Evolutionary conservation across 768 basidiomycete genomes (phyloP), one percentile per base, ranked within the genome.

Genomic region (Porphyrellus cyaneotinctus): DNA sequence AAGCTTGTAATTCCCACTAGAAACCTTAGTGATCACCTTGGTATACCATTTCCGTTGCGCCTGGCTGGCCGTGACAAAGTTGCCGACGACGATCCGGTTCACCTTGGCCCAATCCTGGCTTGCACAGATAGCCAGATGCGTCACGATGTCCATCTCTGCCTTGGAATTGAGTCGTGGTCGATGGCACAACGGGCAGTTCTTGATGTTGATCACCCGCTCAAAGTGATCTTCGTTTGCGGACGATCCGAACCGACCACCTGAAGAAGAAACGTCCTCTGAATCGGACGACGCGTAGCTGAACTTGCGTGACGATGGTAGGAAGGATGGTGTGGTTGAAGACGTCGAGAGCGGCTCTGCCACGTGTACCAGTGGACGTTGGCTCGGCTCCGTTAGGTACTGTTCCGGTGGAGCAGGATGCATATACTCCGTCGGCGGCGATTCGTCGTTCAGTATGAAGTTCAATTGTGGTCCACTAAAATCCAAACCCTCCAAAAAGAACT

Each of bases 1-100:
- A 24, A 98, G 79, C 60, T 79, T 80, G 72, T 98, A 98, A 51
- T 87, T 80, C 11, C 95, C 95, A 57, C 82, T 82, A 0, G 88
- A 87, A 6, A 97, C 83, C 72, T 93, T 94, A 22, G 82, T 78
- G 48, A 97, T 79, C 35, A 97, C 79, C 74, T 87, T 91, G 56
- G 92, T 93, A 65, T 95, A 89, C 88, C 92, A 97, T 73, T 99
- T 99, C 64, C 95, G 77, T 75, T 98, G 95, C 56, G 95, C 95
- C 74, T 97, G 93, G 58, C 81, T 85, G 6, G 91, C 87, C 0
- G 95, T 97, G 4, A 97, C 95, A 59, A 91, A 99, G 65, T 95
- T 94, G 17, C 90, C 87, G 13, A 95, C 94, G 39, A 97, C 83
- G 58, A 98, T 91, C 56, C 86, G 70, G 62, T 97, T 87, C 26